Conservation (phyloP, 805 yeast genomes). For the Kluyveromyces wickerhamii region DNA sequence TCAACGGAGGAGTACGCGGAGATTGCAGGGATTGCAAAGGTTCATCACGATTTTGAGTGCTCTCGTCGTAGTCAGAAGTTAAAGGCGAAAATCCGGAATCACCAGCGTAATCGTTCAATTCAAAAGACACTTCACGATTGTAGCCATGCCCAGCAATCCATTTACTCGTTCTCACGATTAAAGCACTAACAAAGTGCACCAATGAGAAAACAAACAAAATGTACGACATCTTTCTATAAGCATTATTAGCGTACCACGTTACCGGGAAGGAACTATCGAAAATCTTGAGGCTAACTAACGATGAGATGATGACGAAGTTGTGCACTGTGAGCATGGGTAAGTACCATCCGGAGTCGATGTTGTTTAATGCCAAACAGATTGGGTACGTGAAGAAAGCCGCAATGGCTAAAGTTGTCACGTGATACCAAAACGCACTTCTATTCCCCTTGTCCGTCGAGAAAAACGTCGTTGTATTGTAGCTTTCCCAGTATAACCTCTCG, state of each 20-base stretch:
- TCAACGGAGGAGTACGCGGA: constrained; percentile 6
- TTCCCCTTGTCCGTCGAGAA: constrained; percentile 45
- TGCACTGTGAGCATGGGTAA: constrained; percentile 49
- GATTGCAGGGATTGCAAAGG: constrained; percentile 1
- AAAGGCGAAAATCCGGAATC: constrained; percentile 21
- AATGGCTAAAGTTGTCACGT: constrained; percentile 37
- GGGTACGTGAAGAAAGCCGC: constrained; percentile 60
- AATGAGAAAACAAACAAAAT: constrained; percentile 47
- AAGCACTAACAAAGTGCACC: constrained; percentile 48
- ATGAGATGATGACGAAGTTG: constrained; percentile 36
- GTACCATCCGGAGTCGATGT: constrained; percentile 49
- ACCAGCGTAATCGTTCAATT: neutral
- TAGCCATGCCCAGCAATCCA: constrained; percentile 19
- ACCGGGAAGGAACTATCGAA: constrained; percentile 53
- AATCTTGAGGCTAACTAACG: constrained; percentile 47
- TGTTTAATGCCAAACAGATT: constrained; percentile 53
- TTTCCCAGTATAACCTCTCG: constrained; percentile 70
- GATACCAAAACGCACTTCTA: constrained; percentile 46
- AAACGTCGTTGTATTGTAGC: constrained; percentile 69
- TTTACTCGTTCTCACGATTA: constrained; percentile 25
- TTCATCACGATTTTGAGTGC: neutral
- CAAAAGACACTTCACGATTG: constrained; percentile 14
- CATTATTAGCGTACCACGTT: constrained; percentile 65
- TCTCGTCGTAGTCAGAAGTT: constrained; percentile 6
- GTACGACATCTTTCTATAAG: constrained; percentile 59